Conservation (phyloP, 805 yeast species). For the Kluyveromyces siamensis region DNA sequence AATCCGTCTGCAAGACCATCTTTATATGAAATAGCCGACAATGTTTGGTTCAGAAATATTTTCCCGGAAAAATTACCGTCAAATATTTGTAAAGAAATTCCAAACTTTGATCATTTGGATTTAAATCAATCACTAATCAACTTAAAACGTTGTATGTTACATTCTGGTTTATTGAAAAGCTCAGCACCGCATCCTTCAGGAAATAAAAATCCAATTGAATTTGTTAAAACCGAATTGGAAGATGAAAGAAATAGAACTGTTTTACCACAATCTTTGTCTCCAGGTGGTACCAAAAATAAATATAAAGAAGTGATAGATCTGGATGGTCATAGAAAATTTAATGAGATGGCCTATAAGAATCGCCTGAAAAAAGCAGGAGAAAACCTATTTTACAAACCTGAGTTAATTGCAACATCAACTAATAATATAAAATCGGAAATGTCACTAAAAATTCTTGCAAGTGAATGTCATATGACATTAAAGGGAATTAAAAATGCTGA, state of each 20-base stretch:
- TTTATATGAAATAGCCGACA: conserved; percentile 66
- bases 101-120: conserved; percentile 53
- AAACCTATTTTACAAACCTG: conserved; percentile 20
- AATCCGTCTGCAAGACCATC: conserved; percentile 79
- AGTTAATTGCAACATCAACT: conserved; percentile 28
- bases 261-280: conserved; percentile 84
- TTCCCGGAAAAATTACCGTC: conserved; percentile 68
- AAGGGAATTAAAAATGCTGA: conserved; percentile 38
- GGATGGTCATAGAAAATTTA: conserved; percentile 26
- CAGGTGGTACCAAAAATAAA: conserved; percentile 82
- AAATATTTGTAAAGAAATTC: conserved; percentile 37
- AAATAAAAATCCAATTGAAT: conserved; percentile 57
- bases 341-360: conserved; percentile 28
- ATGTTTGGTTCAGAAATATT: conserved; percentile 79
- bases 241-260: conserved; percentile 60
- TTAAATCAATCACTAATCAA: conserved; percentile 56
- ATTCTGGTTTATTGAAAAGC: conserved; percentile 45
- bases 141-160: conserved; percentile 55
- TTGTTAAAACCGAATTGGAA: conserved; percentile 58
- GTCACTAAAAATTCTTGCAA: conserved; percentile 31
- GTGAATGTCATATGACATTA: conserved; percentile 38
- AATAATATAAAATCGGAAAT: conserved; percentile 30
- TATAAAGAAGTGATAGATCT: conserved; percentile 60
- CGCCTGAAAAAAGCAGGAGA: conserved; percentile 29
- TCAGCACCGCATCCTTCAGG: conserved; percentile 9